Percentiles rank a stretch among this genome's conserved stretches.
phyloP scores from a whole-genome alignment of 495 filamentous ascomycete species.

The Penicillium taxi region DNA sequence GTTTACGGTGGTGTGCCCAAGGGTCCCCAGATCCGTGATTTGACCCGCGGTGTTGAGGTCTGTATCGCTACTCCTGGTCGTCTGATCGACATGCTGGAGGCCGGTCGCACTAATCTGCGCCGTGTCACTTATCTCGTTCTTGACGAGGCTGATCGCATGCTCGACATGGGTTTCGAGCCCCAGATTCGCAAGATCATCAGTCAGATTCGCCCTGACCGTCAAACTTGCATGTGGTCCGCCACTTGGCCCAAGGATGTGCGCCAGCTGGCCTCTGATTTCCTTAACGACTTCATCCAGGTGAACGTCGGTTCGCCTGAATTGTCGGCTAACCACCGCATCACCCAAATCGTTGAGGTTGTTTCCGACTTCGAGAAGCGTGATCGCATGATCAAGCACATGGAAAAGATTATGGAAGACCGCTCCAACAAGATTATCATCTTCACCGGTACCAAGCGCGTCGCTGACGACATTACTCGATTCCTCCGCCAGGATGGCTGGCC shows the following conservation, averaged over 20 bases:
- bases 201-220: slow-evolving; percentile 96
- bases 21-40: slow-evolving; percentile 90
- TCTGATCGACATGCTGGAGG: slow-evolving; percentile 97
- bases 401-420: slow-evolving; percentile 96
- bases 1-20: slow-evolving; percentile 98
- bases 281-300: slow-evolving; percentile 95
- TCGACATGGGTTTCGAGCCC: slow-evolving; percentile 99
- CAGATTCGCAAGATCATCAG: slow-evolving; percentile 97
- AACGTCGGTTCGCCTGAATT: slow-evolving; percentile 97
- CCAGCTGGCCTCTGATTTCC: slow-evolving; percentile 87
- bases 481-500: slow-evolving; percentile 99
- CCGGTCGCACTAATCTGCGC: slow-evolving; percentile 94
- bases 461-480: slow-evolving; percentile 97
- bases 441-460: slow-evolving; percentile 96
- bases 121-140: slow-evolving; percentile 97
- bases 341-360: slow-evolving; percentile 92
- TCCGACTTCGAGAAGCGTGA: slow-evolving; percentile 97
- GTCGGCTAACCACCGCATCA: slow-evolving; percentile 96
- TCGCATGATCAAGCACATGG: slow-evolving; percentile 92
- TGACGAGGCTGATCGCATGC: slow-evolving; percentile 98
- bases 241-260: slow-evolving; percentile 99
- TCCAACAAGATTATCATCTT: slow-evolving; percentile 92
- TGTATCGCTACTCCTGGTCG: slow-evolving; percentile 97
- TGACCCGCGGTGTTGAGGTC: slow-evolving; percentile 89
- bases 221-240: slow-evolving; percentile 99